Base-by-base conservation (phyloP, 768 basidiomycete genomes). In the Hericium alpestre region DNA sequence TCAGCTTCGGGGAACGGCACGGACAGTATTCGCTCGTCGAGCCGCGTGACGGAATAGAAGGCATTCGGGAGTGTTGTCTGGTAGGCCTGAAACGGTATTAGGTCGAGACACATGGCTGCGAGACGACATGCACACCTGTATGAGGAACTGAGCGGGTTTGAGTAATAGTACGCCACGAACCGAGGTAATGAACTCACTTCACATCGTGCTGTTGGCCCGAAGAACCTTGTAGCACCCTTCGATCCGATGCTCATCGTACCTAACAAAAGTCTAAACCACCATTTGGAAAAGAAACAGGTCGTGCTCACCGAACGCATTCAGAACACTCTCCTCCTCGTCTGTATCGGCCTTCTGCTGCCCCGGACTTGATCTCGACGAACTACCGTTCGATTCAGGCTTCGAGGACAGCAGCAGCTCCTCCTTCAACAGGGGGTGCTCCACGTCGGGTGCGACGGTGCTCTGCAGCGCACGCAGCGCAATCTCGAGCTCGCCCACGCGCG, bases 161-260 rank as follows among this genome's bases (percentile, higher is more conserved):
- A 51, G 16, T 25, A 51, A 18, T 8, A 46, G 43, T 32, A 46
- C 7, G 16, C 6, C 16, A 46, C 43, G 18, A 20, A 7, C n/a
- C 5, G 20, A 8, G 18, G 43, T 15, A 41, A 54, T 22, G 37
- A 11, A 63, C 77, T 53, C 61, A 86, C 85, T 75, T 88, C 86
- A 22, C 83, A 75, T 39, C 84, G 79, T 6, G 87, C 82, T 0
- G 84, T 87, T 57, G 76, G 75, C 16, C 87, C 84, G 57, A 83
- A 73, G 65, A 82, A 85, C 38, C 69, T 75, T 0, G 77, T 74
- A 59, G 80, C 79, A 0, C 81, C 82, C 50, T 76, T 67, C 22
- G 74, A 65, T n/a, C 77, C 80, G 23, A 86, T 73, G 2, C 76
- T 77, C 53, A 86, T 69, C 9, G 83, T 84, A 16, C 82, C 82